Evolutionary conservation across 257 asterid genomes (phyloP).

Genomic region (Penstemon newberryi): DNA sequence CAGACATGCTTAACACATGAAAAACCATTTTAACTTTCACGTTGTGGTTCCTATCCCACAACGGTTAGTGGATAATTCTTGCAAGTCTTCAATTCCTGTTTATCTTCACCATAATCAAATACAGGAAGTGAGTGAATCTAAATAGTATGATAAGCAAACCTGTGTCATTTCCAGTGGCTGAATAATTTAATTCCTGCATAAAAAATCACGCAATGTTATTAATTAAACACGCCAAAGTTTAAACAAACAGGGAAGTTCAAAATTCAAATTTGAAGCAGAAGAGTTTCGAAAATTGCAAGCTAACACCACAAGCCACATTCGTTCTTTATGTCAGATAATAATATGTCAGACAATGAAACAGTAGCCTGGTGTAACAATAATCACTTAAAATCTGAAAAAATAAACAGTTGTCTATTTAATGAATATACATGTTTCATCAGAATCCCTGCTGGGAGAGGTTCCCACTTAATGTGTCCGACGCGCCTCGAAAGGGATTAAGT

Average conservation of each 20-base stretch:
- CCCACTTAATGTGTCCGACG: too few relatives aligned
- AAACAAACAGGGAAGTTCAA: neutral
- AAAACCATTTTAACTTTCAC: neutral
- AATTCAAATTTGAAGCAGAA: neutral
- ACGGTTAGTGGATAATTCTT: neutral
- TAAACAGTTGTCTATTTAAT: neutral
- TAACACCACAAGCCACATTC: neutral
- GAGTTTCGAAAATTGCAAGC: neutral
- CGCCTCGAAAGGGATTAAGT: too few relatives aligned
- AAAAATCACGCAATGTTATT: conserved; percentile 18
- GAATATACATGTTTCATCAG: neutral
- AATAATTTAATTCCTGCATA: conserved; percentile 59
- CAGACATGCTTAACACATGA: neutral
- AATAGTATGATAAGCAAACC: conserved; percentile 44
- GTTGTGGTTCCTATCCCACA: neutral
- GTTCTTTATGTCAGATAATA: neutral
- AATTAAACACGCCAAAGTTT: neutral
- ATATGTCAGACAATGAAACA: neutral
- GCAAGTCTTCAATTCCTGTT: conserved; percentile 1
- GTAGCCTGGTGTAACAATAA: neutral
- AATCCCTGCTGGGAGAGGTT: too few relatives aligned
- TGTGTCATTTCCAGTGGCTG: conserved; percentile 62
- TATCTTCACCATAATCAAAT: neutral
- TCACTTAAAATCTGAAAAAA: neutral
- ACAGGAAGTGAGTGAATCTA: conserved; percentile 10